Evolutionary conservation across 768 basidiomycete genomes (phyloP).

Genomic region (Gloeostereum incarnatum): DNA sequence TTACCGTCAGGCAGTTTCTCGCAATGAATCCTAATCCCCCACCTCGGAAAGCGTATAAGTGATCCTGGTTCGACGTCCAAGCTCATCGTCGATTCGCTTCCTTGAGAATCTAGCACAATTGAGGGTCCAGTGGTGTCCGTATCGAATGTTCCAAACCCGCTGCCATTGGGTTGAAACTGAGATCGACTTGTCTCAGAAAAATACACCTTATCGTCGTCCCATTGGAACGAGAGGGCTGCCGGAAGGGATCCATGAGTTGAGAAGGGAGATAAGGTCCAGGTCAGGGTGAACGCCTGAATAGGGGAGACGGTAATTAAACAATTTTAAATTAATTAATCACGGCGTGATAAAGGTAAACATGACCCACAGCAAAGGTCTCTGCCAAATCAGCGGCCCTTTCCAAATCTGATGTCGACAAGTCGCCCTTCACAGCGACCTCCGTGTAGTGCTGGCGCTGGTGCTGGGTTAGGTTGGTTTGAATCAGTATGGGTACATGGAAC

Average conservation of each 20-base stretch:
- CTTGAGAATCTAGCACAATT: not conserved
- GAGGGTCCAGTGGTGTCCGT: constrained; percentile 14
- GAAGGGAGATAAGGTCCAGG: constrained; percentile 30
- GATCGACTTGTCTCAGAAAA: constrained; percentile 25
- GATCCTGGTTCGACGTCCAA: constrained; percentile 15
- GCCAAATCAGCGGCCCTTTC: constrained; percentile 17
- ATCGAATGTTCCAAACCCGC: constrained; percentile 28
- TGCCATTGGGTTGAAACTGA: constrained; percentile 23
- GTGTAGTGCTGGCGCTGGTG: constrained; percentile 21
- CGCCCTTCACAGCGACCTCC: constrained; percentile 25
- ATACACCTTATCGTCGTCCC: constrained; percentile 23
- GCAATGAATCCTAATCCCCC: constrained; percentile 31
- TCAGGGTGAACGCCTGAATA: constrained; percentile 20
- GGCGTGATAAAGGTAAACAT: not conserved
- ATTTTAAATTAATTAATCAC: not conserved
- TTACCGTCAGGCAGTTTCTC: constrained; percentile 18
- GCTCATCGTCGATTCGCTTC: not conserved
- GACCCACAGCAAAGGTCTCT: constrained; percentile 18
- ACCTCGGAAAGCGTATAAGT: constrained; percentile 22
- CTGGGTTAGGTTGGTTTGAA: constrained; percentile 10
- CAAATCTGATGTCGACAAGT: constrained; percentile 23
- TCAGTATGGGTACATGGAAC: not conserved
- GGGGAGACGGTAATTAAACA: not conserved
- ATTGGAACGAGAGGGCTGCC: constrained; percentile 20
- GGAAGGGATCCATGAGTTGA: constrained; percentile 23